Conservation (phyloP, 805 yeast genomes). For the Huiozyma naganishii region DNA sequence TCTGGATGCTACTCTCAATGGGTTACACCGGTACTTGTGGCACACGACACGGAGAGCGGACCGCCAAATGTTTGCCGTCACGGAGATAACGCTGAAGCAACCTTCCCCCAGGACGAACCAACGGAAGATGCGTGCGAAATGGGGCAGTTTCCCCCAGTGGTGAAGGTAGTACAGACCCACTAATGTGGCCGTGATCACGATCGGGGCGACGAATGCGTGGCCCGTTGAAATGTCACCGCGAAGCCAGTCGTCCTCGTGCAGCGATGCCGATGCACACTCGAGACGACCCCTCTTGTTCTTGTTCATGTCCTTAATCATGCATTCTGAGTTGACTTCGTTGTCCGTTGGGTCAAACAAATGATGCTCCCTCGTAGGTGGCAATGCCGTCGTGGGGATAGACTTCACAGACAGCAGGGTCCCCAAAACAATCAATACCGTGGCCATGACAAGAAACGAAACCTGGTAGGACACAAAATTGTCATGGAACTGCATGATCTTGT, state of each 20-base stretch:
- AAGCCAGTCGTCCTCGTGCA: neutral
- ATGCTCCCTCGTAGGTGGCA: conserved; percentile 29
- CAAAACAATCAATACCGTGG: conserved; percentile 22
- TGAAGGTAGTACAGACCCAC: conserved; percentile 28
- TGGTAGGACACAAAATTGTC: neutral
- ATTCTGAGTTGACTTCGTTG: conserved; percentile 21
- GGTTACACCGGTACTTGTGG: conserved; percentile 10
- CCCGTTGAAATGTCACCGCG: neutral
- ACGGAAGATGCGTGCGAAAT: neutral
- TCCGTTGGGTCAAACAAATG: conserved; percentile 35
- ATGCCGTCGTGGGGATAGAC: conserved; percentile 20
- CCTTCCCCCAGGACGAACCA: neutral
- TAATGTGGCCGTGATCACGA: conserved; percentile 9
- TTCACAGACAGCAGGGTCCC: conserved; percentile 30
- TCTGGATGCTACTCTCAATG: conserved; percentile 26
- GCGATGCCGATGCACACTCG: neutral
- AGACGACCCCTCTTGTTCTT: neutral
- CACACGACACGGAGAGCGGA: neutral
- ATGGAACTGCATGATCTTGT: neutral
- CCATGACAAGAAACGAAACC: conserved; percentile 8
- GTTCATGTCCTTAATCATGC: conserved; percentile 4
- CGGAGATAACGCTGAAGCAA: neutral
- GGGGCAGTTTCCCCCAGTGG: neutral
- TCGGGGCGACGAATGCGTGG: neutral
- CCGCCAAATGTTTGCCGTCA: neutral